Conservation (phyloP, 2,329 filamentous ascomycete species). For the Exophiala xenobiotica region DNA sequence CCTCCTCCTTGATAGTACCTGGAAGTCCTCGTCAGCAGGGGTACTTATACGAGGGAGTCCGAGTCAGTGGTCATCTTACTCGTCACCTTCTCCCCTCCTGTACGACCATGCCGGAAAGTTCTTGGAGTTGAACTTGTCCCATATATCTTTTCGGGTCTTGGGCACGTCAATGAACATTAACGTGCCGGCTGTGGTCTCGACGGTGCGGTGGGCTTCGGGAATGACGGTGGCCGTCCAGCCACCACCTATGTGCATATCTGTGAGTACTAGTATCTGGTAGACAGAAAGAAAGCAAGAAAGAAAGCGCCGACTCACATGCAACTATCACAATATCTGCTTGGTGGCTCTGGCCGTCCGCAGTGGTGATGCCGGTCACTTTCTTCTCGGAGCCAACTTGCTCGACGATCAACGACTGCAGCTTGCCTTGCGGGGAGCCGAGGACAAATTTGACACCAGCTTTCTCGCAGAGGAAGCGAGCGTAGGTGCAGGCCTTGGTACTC, state of each 20-base stretch:
- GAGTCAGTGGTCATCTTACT: slow-evolving; percentile 4
- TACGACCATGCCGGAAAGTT: slow-evolving; percentile 39
- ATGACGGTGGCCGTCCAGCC: slow-evolving; percentile 35
- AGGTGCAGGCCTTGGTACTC: slow-evolving; percentile 27
- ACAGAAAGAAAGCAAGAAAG: neutral
- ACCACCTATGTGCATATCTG: slow-evolving; percentile 30
- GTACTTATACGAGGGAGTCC: neutral
- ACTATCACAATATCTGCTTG: slow-evolving; percentile 32
- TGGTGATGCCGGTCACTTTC: slow-evolving; percentile 33
- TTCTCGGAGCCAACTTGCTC: slow-evolving; percentile 12
- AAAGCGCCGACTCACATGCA: slow-evolving; percentile 18
- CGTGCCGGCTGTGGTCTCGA: slow-evolving; percentile 42
- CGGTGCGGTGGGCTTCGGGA: slow-evolving; percentile 32
- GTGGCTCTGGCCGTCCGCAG: slow-evolving; percentile 31
- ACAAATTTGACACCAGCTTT: slow-evolving; percentile 34
- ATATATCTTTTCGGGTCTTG: slow-evolving; percentile 33
- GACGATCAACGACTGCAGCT: slow-evolving; percentile 8
- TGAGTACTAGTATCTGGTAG: too few species aligned
- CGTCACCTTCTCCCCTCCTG: slow-evolving; percentile 22
- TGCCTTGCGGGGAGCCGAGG: slow-evolving; percentile 28
- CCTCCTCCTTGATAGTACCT: slow-evolving; percentile 28
- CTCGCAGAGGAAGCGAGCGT: slow-evolving; percentile 29
- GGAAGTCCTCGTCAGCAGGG: too few species aligned
- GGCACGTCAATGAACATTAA: slow-evolving; percentile 40
- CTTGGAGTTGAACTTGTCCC: slow-evolving; percentile 37